Evolutionary conservation across 805 yeast species (phyloP), one percentile per base, ranked within the genome.

Genomic region (Saccharomycopsis fodiens): DNA sequence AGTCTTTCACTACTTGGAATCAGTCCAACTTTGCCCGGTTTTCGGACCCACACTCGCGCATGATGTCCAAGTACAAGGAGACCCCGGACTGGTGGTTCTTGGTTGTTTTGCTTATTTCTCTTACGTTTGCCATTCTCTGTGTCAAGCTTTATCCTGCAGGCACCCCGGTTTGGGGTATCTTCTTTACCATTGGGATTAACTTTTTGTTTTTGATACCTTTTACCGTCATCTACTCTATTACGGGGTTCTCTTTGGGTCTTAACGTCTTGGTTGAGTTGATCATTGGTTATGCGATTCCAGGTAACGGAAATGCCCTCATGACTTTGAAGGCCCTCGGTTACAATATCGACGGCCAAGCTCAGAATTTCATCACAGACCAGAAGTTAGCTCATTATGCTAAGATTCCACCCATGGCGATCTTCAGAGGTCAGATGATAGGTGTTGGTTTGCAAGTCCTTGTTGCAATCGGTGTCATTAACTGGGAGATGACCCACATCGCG

Each of bases 261-360:
- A n/a, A n/a, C n/a, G n/a, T n/a, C n/a, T n/a, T n/a, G n/a, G n/a
- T n/a, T n/a, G n/a, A n/a, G n/a, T n/a, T 78, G 49, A 68, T 78
- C 31, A 73, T 76, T 42, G 82, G 83, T 7, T 78, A 76, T 53
- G 70, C 77, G n/a, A n/a, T n/a, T 82, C 82, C 4, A 72, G 68
- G n/a, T 60, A 59, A 42, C 70, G 82, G 2, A 62, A n/a, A n/a
- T n/a, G n/a, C n/a, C n/a, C n/a, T n/a, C n/a, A n/a, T n/a, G n/a
- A n/a, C n/a, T n/a, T n/a, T 76, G 50, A 80, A 82, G 0, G 68
- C 75, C 51, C 69, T 78, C 56, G 62, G 70, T 45, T 64, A 74
- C 57, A 76, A 74, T 58, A 67, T 76, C 4, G 67, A 69, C 48
- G 79, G 79, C 29, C 72, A 68, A 56, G 72, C 69, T 51, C 69